Evolutionary conservation across 192 early-diverging fungal genomes (phyloP), one percentile per base, ranked within the genome.

Genomic region (Umbelopsis ramanniana): DNA sequence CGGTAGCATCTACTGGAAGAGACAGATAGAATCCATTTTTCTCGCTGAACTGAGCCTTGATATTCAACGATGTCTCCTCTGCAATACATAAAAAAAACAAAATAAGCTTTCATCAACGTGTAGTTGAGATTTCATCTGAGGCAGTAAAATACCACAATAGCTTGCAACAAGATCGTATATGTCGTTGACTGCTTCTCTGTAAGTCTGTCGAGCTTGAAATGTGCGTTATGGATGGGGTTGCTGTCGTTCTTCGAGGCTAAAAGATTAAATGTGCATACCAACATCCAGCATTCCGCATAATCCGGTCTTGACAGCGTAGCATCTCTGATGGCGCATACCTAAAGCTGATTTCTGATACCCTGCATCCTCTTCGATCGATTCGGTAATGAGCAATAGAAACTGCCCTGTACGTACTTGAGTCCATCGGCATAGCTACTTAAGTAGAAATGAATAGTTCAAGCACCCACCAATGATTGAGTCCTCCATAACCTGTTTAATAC

Each of bases 251-350:
- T 29, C 29, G 29, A 29, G 29, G 3, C 29, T 29, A 29, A 3
- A 29, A 3, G 35, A 10, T 37, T 6, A 17, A 69, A 29, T 54
- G 11, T 57, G 76, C 83, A 77, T 86, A 80, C 89, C 90, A 35
- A 96, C 92, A 76, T 97, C 96, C 22, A 97, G 86, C 40, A 96
- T 85, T 1, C 93, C 91, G 74, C 93, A 94, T 15, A 91, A 85
- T 4, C 93, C 92, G 23, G 91, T 81, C 81, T 93, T 95, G 43
- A 96, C 89, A 6, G 93, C 93, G 74, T 94, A 94, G 70, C 94
- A 95, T 29, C 93, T 84, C 79, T 95, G 96, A 72, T 94, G 93
- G 45, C 90, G 83, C 40, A 94, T 73, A 38, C 89, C 91, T 21
- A 94, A 75, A n/a, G 92, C 81, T 14, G 81, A 89, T 73, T 92